Base-by-base conservation (phyloP, 495 filamentous ascomycete genomes). In the Aspergillus egyptiacus region DNA sequence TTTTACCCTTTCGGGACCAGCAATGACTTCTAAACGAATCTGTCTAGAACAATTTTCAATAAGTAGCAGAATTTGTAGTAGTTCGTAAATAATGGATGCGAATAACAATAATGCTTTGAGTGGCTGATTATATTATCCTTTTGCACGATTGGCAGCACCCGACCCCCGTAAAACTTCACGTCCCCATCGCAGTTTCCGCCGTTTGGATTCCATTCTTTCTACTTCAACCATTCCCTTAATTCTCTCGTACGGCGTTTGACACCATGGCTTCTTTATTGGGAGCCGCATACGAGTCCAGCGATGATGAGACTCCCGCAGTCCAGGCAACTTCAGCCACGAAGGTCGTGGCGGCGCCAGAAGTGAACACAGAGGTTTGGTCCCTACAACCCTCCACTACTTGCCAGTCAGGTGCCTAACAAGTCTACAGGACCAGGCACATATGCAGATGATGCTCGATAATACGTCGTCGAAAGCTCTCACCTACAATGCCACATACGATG, bases 401-500 rank as follows among this genome's bases (percentile, higher is more conserved):
- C 8, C 17, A 17, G 32, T 6, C 3, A 11, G 28, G 28, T 31
- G 46, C 30, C 57, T 70, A 72, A 71, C 58, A 53, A 48, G 23
- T 54, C 56, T 57, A 68, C 62, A 80, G 77, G 75, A 80, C 54
- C 74, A 76, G 40, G 75, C 76, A 52, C 72, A 72, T 32, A 70
- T 78, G 60, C 75, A 76, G 48, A 69, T 80, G 74, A 76, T 72
- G 60, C 73, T 80, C 43, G 70, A 74, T 45, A 78, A 79, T 36
- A 69, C 76, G 46, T 76, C 71, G 0, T 75, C 76, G 14, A 68
- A 65, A 43, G 69, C 75, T 22, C 65, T 80, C 35, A 76, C 74
- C 33, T 79, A 76, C 64, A 80, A 80, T 58, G 80, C 85, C 11
- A 78, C 80, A 31, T 87, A 90, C 65, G 81, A 83, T 40, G 83